Evolutionary conservation across 75 land plant genomes (phyloP), one percentile per base, ranked within the genome.

Genomic region (Azolla pinnata): DNA sequence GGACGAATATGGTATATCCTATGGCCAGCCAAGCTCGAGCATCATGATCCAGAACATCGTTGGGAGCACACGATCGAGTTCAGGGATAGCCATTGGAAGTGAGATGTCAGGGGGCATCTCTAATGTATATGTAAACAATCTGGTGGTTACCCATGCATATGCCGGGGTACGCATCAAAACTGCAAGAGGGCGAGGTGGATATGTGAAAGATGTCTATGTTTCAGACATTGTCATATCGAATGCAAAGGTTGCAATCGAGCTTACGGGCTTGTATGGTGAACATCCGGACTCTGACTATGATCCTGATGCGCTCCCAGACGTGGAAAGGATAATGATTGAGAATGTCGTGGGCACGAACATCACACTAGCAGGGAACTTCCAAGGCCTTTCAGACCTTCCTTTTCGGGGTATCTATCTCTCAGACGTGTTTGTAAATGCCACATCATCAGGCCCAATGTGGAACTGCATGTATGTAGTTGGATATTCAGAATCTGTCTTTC

Each of bases 241-340:
- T 61, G 77, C 84, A 21, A 7, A 51, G 2, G 55, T 34, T 0
- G 87, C 85, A 34, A 56, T 90, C 33, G 63, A 65, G 23, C 80
- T 80, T 30, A 70, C 77, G 0, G 85, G 87, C 23, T 30, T 63
- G 3, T 80, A 32, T 48, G 83, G 80, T 0, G 67, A 71, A 2
- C 97, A 91, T 68, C 97, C 97, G 9, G 97, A 91, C 56, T 93
- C 82, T 27, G 56, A 73, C 5, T 91, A 65, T 62, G 86, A 92
- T 56, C 89, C 83, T 9, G 26, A 58, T 29, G 95, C 85, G 0
- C 62, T 82, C 8, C 97, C 97, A 28, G 64, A 62, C 23, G 26
- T 92, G 2, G 56, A 75, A 20, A 33, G 67, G 32, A 77, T 92
- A 50, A 77, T 75, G 5, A 45, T 92, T 0, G 65, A 71, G 51